These are phyloP conservation scores for Ceratorhiza oryzae-sativae DNA, from an alignment of 1,284 basidiomycete genomes.

Conservation along the genomic window DNA sequence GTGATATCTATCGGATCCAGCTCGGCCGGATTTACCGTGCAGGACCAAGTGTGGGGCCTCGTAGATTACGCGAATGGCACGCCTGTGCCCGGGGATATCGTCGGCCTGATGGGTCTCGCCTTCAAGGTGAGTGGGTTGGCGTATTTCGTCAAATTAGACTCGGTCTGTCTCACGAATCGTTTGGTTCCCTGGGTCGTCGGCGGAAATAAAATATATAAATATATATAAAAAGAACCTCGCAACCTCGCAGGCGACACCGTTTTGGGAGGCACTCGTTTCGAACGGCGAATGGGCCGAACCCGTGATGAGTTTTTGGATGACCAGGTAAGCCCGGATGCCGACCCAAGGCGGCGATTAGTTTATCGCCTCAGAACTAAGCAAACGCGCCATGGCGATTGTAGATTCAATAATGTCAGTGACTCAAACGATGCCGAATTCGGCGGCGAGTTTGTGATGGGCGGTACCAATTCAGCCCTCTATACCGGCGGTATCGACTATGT, in stretches of 20 bases:
- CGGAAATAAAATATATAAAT: too few species aligned
- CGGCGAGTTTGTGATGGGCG: constrained; percentile 81
- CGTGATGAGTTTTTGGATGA: constrained; percentile 79
- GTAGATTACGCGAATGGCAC: constrained; percentile 24
- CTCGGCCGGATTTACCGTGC: constrained; percentile 69
- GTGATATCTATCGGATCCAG: constrained; percentile 64
- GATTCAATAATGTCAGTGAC: constrained; percentile 64
- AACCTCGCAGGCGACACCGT: constrained; percentile 48
- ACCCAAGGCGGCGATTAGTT: neutral
- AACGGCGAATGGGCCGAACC: constrained; percentile 39
- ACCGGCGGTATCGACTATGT: constrained; percentile 81
- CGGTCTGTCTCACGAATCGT: neutral
- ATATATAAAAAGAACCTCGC: constrained; percentile 53
- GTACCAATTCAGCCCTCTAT: constrained; percentile 71
- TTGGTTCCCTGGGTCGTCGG: constrained; percentile 45
- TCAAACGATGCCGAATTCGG: constrained; percentile 67
- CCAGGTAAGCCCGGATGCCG: constrained; percentile 58
- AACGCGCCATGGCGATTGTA: constrained; percentile 42
- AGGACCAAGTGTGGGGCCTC: constrained; percentile 58
- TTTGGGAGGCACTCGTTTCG: constrained; percentile 40
- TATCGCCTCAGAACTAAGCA: constrained; percentile 16
- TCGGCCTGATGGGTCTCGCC: constrained; percentile 30
- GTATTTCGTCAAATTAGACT: neutral
- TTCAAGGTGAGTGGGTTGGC: constrained; percentile 28
- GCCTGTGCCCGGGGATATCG: constrained; percentile 28